These are phyloP conservation scores for Wickerhamomyces xylosicus DNA, from an alignment of 805 yeast species.

Conservation along the genomic window DNA sequence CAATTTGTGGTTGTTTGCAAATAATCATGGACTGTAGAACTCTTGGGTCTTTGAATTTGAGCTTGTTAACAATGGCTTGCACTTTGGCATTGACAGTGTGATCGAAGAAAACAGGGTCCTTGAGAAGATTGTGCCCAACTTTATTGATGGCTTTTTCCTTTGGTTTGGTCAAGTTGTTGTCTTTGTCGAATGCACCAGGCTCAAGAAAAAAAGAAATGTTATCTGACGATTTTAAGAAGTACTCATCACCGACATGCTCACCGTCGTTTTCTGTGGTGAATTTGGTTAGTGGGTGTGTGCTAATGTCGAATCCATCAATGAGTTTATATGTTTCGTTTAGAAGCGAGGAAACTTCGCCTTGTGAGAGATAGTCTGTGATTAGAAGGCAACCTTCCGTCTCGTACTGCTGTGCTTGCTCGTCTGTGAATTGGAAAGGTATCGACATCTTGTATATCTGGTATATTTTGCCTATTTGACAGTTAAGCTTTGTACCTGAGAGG, in stretches of 20 bases:
- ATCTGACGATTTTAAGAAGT: constrained; percentile 60
- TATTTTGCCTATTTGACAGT: too few species aligned
- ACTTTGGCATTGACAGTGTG: constrained; percentile 44
- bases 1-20: constrained; percentile 67
- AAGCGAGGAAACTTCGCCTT: constrained; percentile 29
- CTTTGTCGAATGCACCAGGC: constrained; percentile 49
- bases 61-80: constrained; percentile 36
- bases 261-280: constrained; percentile 47
- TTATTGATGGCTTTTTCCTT: constrained; percentile 56
- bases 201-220: constrained; percentile 65
- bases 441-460: too few species aligned
- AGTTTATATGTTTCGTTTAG: constrained; percentile 34
- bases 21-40: constrained; percentile 74
- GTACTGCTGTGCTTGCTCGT: constrained; percentile 39
- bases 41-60: constrained; percentile 53
- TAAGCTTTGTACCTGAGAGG: too few species aligned
- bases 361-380: constrained; percentile 41
- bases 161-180: constrained; percentile 42
- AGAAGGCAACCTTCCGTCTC: constrained; percentile 51
- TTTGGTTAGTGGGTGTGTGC: constrained; percentile 56
- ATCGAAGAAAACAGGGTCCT: constrained; percentile 36
- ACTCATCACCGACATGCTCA: constrained; percentile 63
- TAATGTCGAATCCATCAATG: constrained; percentile 37
- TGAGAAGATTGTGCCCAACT: constrained; percentile 71
- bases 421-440: constrained; percentile 1